Evolutionary conservation across 2,329 filamentous ascomycete genomes (phyloP).

Genomic region (Beauveria medogensis): DNA sequence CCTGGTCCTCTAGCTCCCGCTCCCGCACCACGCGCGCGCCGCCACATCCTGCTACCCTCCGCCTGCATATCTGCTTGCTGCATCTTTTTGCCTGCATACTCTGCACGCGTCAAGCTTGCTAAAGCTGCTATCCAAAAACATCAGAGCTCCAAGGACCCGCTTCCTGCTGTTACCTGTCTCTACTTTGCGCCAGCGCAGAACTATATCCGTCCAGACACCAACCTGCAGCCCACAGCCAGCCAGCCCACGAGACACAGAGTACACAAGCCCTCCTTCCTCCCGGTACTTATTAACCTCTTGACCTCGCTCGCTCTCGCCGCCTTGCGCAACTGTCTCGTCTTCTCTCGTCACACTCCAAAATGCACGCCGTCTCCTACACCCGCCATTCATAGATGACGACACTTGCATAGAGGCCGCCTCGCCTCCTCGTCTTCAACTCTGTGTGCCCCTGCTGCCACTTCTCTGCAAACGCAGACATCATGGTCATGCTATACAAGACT

Average conservation of each 20-base stretch:
- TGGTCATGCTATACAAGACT: constrained; percentile 10
- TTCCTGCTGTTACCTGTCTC: not conserved
- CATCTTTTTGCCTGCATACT: not conserved
- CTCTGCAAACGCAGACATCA: not conserved
- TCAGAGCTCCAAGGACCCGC: not conserved
- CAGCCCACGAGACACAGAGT: constrained; percentile 3
- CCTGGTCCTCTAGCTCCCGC: constrained; percentile 8
- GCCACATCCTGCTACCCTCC: not conserved
- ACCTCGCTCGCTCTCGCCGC: constrained; percentile 3
- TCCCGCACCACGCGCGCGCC: constrained; percentile 8
- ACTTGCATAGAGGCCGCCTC: constrained; percentile 3
- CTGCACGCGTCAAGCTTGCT: not conserved
- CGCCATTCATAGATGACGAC: constrained; percentile 11
- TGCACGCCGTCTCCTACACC: not conserved
- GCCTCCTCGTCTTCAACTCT: not conserved
- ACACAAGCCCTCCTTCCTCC: not conserved
- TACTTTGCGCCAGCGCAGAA: not conserved
- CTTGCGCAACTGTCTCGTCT: constrained; percentile 1
- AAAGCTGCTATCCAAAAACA: not conserved
- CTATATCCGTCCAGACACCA: not conserved
- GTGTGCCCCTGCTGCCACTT: not conserved
- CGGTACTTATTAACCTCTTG: constrained; percentile 6
- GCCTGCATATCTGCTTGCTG: constrained; percentile 2
- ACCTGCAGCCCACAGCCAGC: not conserved
- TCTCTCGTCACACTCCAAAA: constrained; percentile 8